phyloP scores from a whole-genome alignment of 2,329 filamentous ascomycete species.

The Mollisiaceae sp. region DNA sequence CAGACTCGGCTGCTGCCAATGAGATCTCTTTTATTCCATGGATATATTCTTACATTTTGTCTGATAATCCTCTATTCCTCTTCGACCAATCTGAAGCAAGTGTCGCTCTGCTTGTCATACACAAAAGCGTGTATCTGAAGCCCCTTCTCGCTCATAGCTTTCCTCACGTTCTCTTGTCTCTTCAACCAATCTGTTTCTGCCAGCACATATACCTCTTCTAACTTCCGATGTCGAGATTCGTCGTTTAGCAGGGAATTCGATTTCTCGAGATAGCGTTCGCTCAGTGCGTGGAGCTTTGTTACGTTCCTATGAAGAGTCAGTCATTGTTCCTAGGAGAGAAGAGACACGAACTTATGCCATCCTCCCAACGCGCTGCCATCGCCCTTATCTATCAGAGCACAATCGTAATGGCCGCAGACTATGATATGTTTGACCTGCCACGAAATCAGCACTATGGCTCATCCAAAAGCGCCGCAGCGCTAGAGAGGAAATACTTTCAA shows the following conservation, averaged over 20 bases:
- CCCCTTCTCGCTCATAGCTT: constrained; percentile 63
- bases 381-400: constrained; percentile 54
- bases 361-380: constrained; percentile 53
- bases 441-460: constrained; percentile 10
- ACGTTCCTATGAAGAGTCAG: constrained; percentile 28
- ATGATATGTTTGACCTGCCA: constrained; percentile 60
- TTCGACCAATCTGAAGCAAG: constrained; percentile 55
- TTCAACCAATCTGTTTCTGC: constrained; percentile 60
- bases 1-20: neutral
- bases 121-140: constrained; percentile 67
- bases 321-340: constrained; percentile 10
- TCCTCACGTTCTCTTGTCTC: constrained; percentile 62
- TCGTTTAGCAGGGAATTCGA: constrained; percentile 15
- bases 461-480: neutral
- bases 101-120: constrained; percentile 62
- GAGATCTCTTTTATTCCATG: neutral
- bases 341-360: constrained; percentile 54
- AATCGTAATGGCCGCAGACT: constrained; percentile 60
- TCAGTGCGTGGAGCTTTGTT: constrained; percentile 32
- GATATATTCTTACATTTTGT: constrained; percentile 5
- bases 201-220: constrained; percentile 68
- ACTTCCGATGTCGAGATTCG: constrained; percentile 53
- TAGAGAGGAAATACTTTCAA: constrained; percentile 54
- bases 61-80: constrained; percentile 37
- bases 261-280: constrained; percentile 23